Evolutionary conservation across 768 basidiomycete species (phyloP).

Genomic region (Mycena rosella): DNA sequence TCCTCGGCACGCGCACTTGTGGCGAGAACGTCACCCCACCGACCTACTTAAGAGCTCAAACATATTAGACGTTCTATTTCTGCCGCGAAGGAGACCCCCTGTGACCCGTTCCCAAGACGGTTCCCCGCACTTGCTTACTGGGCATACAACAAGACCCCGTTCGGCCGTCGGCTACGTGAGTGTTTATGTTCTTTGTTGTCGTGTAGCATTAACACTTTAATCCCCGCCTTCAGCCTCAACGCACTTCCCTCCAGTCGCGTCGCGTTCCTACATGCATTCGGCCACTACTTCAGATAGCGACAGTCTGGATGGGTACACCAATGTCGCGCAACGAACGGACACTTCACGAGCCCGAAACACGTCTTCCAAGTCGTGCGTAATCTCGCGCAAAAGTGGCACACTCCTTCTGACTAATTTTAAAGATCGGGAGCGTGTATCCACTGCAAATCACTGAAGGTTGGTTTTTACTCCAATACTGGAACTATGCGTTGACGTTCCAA

Average conservation of each 20-base stretch:
- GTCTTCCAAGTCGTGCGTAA: conserved; percentile 20
- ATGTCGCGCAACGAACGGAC: not conserved
- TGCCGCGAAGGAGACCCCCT: not conserved
- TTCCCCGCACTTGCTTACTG: conserved; percentile 24
- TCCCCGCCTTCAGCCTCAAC: conserved; percentile 33
- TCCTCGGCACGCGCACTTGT: not conserved
- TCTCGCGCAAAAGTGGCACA: not conserved
- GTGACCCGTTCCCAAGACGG: not conserved
- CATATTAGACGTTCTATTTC: not conserved
- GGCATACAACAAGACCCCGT: conserved; percentile 3
- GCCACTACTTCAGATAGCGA: conserved; percentile 22
- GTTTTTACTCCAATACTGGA: too few species aligned
- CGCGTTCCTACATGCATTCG: conserved; percentile 7
- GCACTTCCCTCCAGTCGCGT: not conserved
- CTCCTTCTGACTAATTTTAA: not conserved
- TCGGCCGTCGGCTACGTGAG: conserved; percentile 24
- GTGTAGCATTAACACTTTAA: not conserved
- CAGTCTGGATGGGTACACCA: conserved; percentile 1
- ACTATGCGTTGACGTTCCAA: not conserved
- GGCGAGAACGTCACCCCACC: not conserved
- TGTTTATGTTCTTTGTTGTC: conserved; percentile 7
- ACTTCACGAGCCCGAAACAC: conserved; percentile 10
- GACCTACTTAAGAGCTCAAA: conserved; percentile 2
- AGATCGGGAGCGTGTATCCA: conserved; percentile 69
- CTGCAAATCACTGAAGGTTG: conserved; percentile 69